Percentiles rank a stretch among this genome's conserved stretches.
phyloP scores from a whole-genome alignment of 2,329 filamentous ascomycete species.

The Periconia macrospinosa region DNA sequence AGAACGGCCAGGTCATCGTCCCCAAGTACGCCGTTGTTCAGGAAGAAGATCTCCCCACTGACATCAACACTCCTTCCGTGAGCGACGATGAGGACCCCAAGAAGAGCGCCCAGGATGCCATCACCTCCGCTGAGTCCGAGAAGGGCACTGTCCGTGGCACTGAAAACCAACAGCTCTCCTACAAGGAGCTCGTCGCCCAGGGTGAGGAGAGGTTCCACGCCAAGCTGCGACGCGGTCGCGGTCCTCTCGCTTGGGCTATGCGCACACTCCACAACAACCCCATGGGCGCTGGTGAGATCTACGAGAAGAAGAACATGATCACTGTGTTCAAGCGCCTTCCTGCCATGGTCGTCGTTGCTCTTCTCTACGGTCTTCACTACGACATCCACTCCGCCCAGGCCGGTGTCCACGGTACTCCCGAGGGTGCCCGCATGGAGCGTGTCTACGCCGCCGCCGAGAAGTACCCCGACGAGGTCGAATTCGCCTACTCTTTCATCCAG shows the following conservation, averaged over 20 bases:
- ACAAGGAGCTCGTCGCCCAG: conserved; percentile 64
- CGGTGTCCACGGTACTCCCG: conserved; percentile 71
- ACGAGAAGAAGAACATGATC: conserved; percentile 72
- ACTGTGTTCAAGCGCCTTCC: conserved; percentile 67
- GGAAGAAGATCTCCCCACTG: conserved; percentile 51
- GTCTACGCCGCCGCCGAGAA: conserved; percentile 58
- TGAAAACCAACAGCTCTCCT: conserved; percentile 57
- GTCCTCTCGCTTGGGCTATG: conserved; percentile 83
- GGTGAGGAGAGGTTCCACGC: conserved; percentile 63
- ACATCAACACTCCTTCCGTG: conserved; percentile 30
- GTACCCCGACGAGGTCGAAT: conserved; percentile 43
- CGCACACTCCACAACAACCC: conserved; percentile 74
- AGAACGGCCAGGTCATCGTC: conserved; percentile 58
- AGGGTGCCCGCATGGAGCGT: conserved; percentile 70
- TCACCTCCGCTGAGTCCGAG: conserved; percentile 37
- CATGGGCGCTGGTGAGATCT: conserved; percentile 71
- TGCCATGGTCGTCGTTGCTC: conserved; percentile 63
- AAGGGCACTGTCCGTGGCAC: conserved; percentile 28
- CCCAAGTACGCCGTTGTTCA: conserved; percentile 80
- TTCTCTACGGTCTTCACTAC: conserved; percentile 76
- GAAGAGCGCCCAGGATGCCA: conserved; percentile 17
- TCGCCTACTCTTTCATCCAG: conserved; percentile 54
- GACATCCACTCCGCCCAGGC: conserved; percentile 78
- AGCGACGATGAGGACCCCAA: conserved; percentile 38
- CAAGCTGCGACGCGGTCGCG: conserved; percentile 62